Conservation (phyloP, 345 rosid genomes). For the Excoecaria cochinchinensis region DNA sequence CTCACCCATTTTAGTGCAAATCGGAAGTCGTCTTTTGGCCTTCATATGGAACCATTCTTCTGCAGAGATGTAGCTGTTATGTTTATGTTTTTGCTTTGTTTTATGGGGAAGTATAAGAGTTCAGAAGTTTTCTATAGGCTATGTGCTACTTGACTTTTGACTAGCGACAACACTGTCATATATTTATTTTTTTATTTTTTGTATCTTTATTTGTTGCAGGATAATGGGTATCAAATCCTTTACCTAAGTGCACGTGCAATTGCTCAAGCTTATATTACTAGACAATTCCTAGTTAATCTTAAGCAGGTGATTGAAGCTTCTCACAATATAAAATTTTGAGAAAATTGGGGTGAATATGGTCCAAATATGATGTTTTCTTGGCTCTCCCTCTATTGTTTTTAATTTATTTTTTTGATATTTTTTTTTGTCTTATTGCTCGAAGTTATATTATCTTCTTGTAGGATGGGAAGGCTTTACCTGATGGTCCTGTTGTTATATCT, state of each 20-base stretch:
- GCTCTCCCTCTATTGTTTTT: background rate
- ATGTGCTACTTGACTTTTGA: background rate
- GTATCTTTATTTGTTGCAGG: slow-evolving; percentile 56
- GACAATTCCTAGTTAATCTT: slow-evolving; percentile 78
- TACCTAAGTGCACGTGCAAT: slow-evolving; percentile 96
- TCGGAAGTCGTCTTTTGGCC: background rate
- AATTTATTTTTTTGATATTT: no score
- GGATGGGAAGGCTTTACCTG: slow-evolving; percentile 96
- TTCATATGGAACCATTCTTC: background rate
- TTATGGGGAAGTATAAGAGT: background rate
- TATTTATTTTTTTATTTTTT: background rate
- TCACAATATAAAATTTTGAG: slow-evolving; percentile 2
- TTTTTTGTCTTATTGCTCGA: background rate
- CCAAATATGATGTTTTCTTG: background rate
- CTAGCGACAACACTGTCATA: background rate
- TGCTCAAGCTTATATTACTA: slow-evolving; percentile 87
- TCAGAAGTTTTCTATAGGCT: background rate
- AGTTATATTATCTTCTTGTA: slow-evolving; percentile 25
- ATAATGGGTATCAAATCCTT: slow-evolving; percentile 91
- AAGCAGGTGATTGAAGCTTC: slow-evolving; percentile 61
- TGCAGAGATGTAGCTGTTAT: background rate
- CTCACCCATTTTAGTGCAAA: background rate
- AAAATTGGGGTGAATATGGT: slow-evolving; percentile 13
- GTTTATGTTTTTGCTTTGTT: background rate
- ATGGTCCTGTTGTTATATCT: slow-evolving; percentile 96